phyloP scores from a whole-genome alignment of 1,139 yeast genomes.

The Suhomyces atakaporum region DNA sequence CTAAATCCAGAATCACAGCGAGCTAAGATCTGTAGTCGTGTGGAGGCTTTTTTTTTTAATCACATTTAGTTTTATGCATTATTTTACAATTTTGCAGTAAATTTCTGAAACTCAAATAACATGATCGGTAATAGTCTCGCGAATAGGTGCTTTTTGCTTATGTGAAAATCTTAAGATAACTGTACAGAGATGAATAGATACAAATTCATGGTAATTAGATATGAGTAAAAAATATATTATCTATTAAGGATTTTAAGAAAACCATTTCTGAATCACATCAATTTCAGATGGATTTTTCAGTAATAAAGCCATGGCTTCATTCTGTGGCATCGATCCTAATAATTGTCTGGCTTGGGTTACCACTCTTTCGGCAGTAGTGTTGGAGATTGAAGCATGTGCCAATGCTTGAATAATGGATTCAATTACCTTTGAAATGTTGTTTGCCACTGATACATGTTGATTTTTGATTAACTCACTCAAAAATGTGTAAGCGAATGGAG shows the following conservation, averaged over 20 bases:
- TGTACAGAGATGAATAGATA: no score
- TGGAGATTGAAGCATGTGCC: conserved; percentile 64
- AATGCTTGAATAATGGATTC: conserved; percentile 80
- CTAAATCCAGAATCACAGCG: no score
- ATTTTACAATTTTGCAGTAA: no score
- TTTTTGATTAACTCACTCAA: conserved; percentile 71
- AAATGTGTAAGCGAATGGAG: conserved; percentile 81
- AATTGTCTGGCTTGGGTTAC: conserved; percentile 60
- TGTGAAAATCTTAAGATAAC: no score
- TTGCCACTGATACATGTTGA: conserved; percentile 61
- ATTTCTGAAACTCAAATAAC: no score
- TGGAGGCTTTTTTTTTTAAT: no score
- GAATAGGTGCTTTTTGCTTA: no score
- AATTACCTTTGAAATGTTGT: conserved; percentile 64
- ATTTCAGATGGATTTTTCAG: conserved; percentile 64
- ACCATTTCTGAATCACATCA: conserved; percentile 65
- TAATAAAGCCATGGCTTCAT: conserved; percentile 65
- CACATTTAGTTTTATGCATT: no score
- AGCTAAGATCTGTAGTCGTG: conserved; percentile 4
- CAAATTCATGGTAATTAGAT: no score
- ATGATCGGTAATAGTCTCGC: no score
- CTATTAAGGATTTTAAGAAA: conserved; percentile 29
- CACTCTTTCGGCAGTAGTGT: conserved; percentile 66
- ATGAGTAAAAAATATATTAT: no score
- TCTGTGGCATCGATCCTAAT: conserved; percentile 52